Evolutionary conservation across 2,329 filamentous ascomycete species (phyloP).

Genomic region (Cladorrhinum sp.): DNA sequence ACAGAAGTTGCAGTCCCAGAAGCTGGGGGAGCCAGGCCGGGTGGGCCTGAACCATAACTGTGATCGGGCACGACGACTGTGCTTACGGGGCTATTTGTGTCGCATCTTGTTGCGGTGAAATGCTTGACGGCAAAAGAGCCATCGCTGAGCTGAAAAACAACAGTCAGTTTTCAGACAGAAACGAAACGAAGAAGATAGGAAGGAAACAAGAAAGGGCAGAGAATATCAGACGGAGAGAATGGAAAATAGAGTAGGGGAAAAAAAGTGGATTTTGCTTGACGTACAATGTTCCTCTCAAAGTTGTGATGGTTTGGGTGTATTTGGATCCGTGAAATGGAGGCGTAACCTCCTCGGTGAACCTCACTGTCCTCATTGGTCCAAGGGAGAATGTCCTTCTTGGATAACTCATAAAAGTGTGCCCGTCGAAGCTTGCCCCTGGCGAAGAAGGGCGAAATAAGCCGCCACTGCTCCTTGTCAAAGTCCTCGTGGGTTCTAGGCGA

Average conservation of each 20-base stretch:
- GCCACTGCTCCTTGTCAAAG: conserved; percentile 12
- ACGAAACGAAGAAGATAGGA: neutral
- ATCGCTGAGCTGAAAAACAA: neutral
- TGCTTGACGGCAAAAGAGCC: conserved; percentile 14
- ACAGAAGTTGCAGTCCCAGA: neutral
- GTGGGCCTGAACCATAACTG: neutral
- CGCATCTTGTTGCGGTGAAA: neutral
- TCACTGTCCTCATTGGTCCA: conserved; percentile 1
- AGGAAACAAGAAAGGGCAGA: neutral
- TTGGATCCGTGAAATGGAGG: conserved; percentile 9
- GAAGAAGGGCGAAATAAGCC: conserved; percentile 11
- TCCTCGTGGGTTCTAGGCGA: neutral
- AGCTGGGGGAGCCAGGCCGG: neutral
- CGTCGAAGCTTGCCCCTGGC: neutral
- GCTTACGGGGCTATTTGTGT: neutral
- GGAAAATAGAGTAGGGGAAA: too few relatives aligned
- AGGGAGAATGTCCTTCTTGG: conserved; percentile 11
- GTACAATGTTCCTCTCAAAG: conserved; percentile 4
- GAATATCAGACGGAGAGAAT: too few relatives aligned
- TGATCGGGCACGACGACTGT: neutral
- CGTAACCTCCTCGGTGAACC: conserved; percentile 2
- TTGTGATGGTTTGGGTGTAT: conserved; percentile 14
- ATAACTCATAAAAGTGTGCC: conserved; percentile 10
- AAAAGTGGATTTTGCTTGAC: too few relatives aligned
- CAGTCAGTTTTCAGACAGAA: neutral